Evolutionary conservation across 345 rosid genomes (phyloP).

Genomic region (Carallia pectinifolia): DNA sequence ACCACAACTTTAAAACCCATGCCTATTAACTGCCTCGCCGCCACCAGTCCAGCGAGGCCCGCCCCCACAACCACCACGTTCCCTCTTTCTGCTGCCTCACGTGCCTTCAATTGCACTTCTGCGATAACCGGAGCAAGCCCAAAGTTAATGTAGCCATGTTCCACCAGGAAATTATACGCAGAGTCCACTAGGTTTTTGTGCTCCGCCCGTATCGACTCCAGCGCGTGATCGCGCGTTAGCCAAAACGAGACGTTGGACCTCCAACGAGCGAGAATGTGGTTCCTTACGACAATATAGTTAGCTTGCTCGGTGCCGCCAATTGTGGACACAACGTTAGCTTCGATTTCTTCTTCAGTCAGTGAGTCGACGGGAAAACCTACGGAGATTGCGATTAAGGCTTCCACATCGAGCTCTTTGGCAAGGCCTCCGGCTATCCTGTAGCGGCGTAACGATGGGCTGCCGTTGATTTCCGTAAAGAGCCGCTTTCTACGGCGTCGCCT

Average conservation of each 20-base stretch:
- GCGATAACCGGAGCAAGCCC: conserved; percentile 69
- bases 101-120: conserved; percentile 57
- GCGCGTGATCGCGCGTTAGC: conserved; percentile 74
- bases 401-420: conserved; percentile 71
- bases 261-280: conserved; percentile 83
- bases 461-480: conserved; percentile 82
- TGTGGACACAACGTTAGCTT: conserved; percentile 69
- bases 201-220: conserved; percentile 69
- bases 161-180: conserved; percentile 70
- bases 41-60: conserved; percentile 82
- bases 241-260: conserved; percentile 75
- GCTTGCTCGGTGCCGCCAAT: conserved; percentile 79
- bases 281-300: conserved; percentile 75
- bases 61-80: conserved; percentile 89
- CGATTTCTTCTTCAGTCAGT: conserved; percentile 91
- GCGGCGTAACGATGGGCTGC: conserved; percentile 67
- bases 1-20: conserved; percentile 91
- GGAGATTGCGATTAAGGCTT: conserved; percentile 77
- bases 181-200: conserved; percentile 61
- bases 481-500: conserved; percentile 82
- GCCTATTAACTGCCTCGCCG: conserved; percentile 74
- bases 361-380: conserved; percentile 92
- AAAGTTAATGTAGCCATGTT: conserved; percentile 86
- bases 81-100: conserved; percentile 51
- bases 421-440: conserved; percentile 40